Evolutionary conservation across 1,139 yeast genomes (phyloP), one percentile per base, ranked within the genome.

Genomic region (Magnusiomyces ingens): DNA sequence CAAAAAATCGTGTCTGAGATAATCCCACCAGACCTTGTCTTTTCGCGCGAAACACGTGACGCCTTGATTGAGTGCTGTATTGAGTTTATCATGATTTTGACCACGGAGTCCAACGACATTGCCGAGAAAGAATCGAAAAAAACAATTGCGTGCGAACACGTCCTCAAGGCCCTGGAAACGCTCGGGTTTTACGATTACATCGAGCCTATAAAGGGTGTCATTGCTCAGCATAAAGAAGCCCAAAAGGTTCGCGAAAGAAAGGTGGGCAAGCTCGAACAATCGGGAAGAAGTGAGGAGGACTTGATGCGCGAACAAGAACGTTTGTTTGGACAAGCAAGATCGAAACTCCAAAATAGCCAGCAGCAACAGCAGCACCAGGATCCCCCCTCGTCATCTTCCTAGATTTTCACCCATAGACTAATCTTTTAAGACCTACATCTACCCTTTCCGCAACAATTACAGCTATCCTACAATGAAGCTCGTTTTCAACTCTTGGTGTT

Each of bases 121-220:
- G 98, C 99, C 1, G 99, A 93, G 65, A 86, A 86, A 64, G 99
- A 93, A 66, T 85, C 95, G 51, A 93, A 93, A 70, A 94, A 93
- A 71, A 93, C 99, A 8, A 93, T 93, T 52, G 96, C 97, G 0
- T 85, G 96, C 1, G 99, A 93, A 67, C 99, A 93, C 68, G 98
- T 93, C 48, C 80, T 93, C 57, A 86, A 85, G 66, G 98, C 99
- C 0, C 75, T 93, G 51, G 85, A 82, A 59, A 96, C 88, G 63
- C 75, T 93, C 58, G 99, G 96, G 46, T 93, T 90, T 69, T 79
- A 78, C 52, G 90, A 86, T 59, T 93, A 93, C 67, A 76, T 93
- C 52, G 94, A 85, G 45, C 84, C 89, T 17, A 81, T 93, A 52
- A 86, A 87, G 66, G 84, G 84, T 60, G 91, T 89, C 35, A 75